These are phyloP conservation scores for Pythium aristosporum DNA, from an alignment of 352 stramenopile species.

Conservation along the genomic window DNA sequence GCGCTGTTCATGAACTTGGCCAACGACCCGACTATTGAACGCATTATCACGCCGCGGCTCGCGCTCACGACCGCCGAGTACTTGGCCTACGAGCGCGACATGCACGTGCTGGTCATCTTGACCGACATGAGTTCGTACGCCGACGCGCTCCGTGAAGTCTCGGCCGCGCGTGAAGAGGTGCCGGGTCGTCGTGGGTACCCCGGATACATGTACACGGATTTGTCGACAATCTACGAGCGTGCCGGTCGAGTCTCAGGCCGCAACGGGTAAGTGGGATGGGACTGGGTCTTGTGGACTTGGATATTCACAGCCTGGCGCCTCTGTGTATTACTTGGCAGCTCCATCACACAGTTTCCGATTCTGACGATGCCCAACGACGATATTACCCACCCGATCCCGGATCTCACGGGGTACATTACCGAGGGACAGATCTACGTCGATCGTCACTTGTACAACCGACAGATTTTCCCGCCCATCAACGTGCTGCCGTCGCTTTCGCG, in stretches of 20 bases:
- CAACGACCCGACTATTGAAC: slow-evolving; percentile 99
- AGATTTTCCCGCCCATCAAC: slow-evolving; percentile 99
- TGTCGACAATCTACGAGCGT: slow-evolving; percentile 99
- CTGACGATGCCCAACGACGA: slow-evolving; percentile 99
- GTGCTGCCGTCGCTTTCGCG: slow-evolving; percentile 98
- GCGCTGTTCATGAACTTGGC: slow-evolving; percentile 99
- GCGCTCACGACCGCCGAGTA: slow-evolving; percentile 99
- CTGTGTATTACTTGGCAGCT: slow-evolving; percentile 33
- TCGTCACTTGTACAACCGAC: slow-evolving; percentile 97
- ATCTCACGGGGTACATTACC: slow-evolving; percentile 99
- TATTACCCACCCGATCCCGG: slow-evolving; percentile 99
- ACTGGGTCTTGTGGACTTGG: not conserved
- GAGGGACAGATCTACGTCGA: slow-evolving; percentile 99
- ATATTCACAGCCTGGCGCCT: not conserved
- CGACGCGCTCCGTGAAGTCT: slow-evolving; percentile 96
- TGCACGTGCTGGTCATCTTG: slow-evolving; percentile 99
- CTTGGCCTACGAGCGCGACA: slow-evolving; percentile 98
- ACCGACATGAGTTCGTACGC: slow-evolving; percentile 99
- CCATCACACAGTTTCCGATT: slow-evolving; percentile 99
- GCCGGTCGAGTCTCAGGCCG: slow-evolving; percentile 96
- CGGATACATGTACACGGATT: slow-evolving; percentile 99
- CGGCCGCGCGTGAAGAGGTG: slow-evolving; percentile 93
- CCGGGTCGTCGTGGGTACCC: slow-evolving; percentile 98
- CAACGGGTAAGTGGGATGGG: slow-evolving; percentile 76
- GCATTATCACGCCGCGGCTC: slow-evolving; percentile 99